Percentiles rank a stretch among this genome's conserved stretches.
phyloP scores from a whole-genome alignment of 129 eudicot genomes.

The Oenanthe sinensis region DNA sequence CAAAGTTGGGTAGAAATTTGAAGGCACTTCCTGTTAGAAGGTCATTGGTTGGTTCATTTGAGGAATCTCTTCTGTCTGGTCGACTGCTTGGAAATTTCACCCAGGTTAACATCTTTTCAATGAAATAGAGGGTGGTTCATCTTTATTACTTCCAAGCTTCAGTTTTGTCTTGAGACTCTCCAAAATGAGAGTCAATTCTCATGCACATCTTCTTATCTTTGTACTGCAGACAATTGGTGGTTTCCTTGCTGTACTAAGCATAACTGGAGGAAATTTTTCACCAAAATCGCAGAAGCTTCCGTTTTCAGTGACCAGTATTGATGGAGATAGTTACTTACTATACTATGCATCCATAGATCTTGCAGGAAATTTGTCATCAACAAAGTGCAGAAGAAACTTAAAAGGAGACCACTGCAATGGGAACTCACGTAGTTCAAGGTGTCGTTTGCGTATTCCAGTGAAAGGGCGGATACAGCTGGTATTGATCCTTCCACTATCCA shows the following conservation, averaged over 20 bases:
- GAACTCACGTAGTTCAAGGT: slow-evolving; percentile 29
- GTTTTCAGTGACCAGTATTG: slow-evolving; percentile 72
- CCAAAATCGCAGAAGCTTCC: slow-evolving; percentile 88
- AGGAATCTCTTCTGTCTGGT: slow-evolving; percentile 84
- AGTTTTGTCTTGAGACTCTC: not conserved
- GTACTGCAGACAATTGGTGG: slow-evolving; percentile 64
- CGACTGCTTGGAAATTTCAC: slow-evolving; percentile 48
- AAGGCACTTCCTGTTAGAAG: slow-evolving; percentile 54
- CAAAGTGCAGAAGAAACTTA: slow-evolving; percentile 17
- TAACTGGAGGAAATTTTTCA: slow-evolving; percentile 67
- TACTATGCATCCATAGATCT: slow-evolving; percentile 77
- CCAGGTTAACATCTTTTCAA: slow-evolving; percentile 38
- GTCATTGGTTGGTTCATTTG: slow-evolving; percentile 86
- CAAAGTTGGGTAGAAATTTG: slow-evolving; percentile 21
- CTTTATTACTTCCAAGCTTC: not conserved
- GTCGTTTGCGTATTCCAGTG: slow-evolving; percentile 73
- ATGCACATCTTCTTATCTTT: slow-evolving; percentile 14
- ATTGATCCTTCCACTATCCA: slow-evolving; percentile 10
- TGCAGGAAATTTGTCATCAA: slow-evolving; percentile 32
- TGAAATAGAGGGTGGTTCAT: not conserved
- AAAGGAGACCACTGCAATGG: slow-evolving; percentile 19
- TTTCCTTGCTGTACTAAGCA: slow-evolving; percentile 67
- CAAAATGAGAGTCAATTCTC: slow-evolving; percentile 14
- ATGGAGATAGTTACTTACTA: slow-evolving; percentile 72
- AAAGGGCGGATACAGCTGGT: slow-evolving; percentile 93